Conservation (phyloP, 331 rosid genomes). For the Cydonia oblonga region DNA sequence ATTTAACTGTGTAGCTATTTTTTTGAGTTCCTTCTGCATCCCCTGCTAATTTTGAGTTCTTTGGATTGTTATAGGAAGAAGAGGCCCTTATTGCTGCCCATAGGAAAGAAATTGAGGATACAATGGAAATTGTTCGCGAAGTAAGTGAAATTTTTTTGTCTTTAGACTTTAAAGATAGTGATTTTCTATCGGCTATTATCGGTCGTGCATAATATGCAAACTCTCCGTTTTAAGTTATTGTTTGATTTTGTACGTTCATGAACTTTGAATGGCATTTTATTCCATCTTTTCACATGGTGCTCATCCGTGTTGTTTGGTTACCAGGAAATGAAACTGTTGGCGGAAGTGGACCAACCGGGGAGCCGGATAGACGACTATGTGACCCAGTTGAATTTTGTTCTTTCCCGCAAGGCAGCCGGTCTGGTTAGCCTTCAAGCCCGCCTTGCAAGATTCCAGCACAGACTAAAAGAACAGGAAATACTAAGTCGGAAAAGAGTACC, state of each 20-base stretch:
- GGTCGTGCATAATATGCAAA: background rate
- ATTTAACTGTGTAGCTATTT: background rate
- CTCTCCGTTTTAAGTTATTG: background rate
- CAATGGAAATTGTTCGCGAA: conserved; percentile 99
- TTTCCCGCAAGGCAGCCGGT: conserved; percentile 91
- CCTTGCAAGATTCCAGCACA: conserved; percentile 87
- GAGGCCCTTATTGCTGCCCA: conserved; percentile 92
- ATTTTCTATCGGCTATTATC: background rate
- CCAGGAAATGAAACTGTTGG: conserved; percentile 93
- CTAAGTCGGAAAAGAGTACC: conserved; percentile 78
- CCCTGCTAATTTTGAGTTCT: conserved; percentile 10
- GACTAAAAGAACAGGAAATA: conserved; percentile 87
- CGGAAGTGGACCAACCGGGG: conserved; percentile 96
- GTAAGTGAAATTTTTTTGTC: conserved; percentile 34
- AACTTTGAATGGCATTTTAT: background rate
- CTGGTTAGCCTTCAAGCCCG: conserved; percentile 91
- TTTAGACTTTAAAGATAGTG: background rate
- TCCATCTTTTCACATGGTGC: background rate
- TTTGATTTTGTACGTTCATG: background rate
- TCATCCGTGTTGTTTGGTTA: conserved; percentile 6
- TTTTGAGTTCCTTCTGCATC: conserved; percentile 1
- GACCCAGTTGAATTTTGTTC: conserved; percentile 73
- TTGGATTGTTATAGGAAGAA: conserved; percentile 64
- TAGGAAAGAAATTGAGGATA: conserved; percentile 93
- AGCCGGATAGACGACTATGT: conserved; percentile 89